Evolutionary conservation across 1,284 basidiomycete species (phyloP).

Genomic region (Cutaneotrichosporon dermatis): DNA sequence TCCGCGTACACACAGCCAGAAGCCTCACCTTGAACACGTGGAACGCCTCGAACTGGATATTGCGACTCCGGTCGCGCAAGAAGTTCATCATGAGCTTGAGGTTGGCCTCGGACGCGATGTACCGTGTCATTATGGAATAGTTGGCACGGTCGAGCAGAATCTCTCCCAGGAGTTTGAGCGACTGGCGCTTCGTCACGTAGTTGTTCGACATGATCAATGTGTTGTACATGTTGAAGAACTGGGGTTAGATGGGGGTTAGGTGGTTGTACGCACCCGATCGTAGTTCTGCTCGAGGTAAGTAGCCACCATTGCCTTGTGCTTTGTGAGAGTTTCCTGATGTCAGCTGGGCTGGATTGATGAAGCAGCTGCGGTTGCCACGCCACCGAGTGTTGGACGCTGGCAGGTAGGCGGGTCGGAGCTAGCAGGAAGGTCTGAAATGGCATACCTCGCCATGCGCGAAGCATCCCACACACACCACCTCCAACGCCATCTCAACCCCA

Average conservation of each 20-base stretch:
- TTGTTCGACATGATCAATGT: conserved; percentile 87
- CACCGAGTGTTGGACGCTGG: no score
- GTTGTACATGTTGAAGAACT: conserved; percentile 95
- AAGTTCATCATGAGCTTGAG: conserved; percentile 99
- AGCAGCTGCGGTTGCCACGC: no score
- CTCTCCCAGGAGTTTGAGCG: conserved; percentile 94
- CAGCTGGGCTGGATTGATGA: no score
- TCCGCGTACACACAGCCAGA: neutral
- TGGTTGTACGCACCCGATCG: conserved; percentile 63
- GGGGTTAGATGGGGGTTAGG: conserved; percentile 5
- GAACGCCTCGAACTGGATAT: conserved; percentile 99
- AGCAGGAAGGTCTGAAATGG: no score
- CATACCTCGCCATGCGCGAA: no score
- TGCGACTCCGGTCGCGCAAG: conserved; percentile 92
- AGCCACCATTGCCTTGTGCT: conserved; percentile 95
- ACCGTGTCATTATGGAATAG: conserved; percentile 98
- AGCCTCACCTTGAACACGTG: conserved; percentile 92
- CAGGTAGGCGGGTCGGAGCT: no score
- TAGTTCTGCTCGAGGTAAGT: conserved; percentile 95
- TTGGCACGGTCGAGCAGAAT: conserved; percentile 96
- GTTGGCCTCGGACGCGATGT: conserved; percentile 83
- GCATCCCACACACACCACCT: no score
- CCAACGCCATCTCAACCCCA: neutral
- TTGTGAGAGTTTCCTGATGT: conserved; percentile 73
- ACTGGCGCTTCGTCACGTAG: conserved; percentile 99